Conservation (phyloP, 176 grass and related monocot genomes). For the Carex cristatella region DNA sequence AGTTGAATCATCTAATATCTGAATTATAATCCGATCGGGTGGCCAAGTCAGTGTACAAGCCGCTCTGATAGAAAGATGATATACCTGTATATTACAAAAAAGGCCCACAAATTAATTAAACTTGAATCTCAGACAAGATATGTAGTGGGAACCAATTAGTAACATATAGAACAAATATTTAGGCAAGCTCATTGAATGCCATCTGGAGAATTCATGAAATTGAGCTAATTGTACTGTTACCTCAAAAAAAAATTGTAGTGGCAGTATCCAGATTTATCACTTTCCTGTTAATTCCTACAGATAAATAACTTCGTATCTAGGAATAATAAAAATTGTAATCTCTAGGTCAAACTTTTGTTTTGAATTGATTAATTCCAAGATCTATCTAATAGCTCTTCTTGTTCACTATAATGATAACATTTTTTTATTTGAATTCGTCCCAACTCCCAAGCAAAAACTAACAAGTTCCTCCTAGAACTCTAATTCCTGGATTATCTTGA, state of each 20-base stretch:
- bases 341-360: background rate
- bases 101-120: background rate
- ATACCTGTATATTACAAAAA: constrained; percentile 54
- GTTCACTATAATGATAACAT: background rate
- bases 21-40: constrained; percentile 57
- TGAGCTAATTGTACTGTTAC: background rate
- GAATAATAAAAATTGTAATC: background rate
- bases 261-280: background rate
- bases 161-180: background rate
- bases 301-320: background rate
- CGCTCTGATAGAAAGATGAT: constrained; percentile 56
- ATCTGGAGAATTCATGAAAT: background rate
- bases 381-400: background rate
- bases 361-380: background rate
- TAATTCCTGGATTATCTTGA: background rate
- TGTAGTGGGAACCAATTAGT: constrained; percentile 17
- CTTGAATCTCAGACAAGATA: constrained; percentile 6
- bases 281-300: background rate
- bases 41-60: constrained; percentile 72
- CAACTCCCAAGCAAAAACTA: background rate
- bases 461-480: background rate
- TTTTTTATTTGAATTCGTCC: background rate
- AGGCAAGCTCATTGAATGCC: background rate
- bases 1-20: constrained; percentile 76
- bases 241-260: background rate